Evolutionary conservation across 75 land plant species (phyloP).

Genomic region (Adiantum capillusveneris): DNA sequence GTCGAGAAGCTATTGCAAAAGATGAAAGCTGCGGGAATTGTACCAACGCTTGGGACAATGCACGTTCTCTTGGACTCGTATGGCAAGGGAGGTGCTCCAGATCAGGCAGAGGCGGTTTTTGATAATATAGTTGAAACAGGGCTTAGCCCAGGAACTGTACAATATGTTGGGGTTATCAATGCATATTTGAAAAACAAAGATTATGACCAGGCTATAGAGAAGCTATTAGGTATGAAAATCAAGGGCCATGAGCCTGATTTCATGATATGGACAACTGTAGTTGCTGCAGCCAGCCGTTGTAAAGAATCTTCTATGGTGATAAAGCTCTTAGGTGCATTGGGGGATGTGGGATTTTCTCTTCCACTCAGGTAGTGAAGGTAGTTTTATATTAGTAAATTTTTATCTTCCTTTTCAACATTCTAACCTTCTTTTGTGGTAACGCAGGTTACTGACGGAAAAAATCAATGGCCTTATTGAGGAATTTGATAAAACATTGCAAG

Average conservation of each 20-base stretch:
- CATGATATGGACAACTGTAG: slow-evolving; percentile 79
- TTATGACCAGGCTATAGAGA: slow-evolving; percentile 47
- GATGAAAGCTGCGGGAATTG: slow-evolving; percentile 66
- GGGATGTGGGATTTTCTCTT: slow-evolving; percentile 61
- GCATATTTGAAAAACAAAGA: slow-evolving; percentile 76
- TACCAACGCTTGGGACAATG: slow-evolving; percentile 72
- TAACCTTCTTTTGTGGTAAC: slow-evolving; percentile 3
- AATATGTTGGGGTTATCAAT: slow-evolving; percentile 67
- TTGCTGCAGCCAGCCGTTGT: slow-evolving; percentile 72
- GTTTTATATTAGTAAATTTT: background rate
- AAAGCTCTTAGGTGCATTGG: slow-evolving; percentile 53
- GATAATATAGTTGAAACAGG: slow-evolving; percentile 38
- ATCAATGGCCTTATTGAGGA: slow-evolving; percentile 41
- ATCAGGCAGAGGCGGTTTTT: slow-evolving; percentile 61
- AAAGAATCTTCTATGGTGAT: slow-evolving; percentile 43
- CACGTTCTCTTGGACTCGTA: slow-evolving; percentile 82
- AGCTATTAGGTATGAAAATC: slow-evolving; percentile 54
- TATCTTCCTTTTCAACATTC: background rate
- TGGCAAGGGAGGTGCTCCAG: slow-evolving; percentile 59
- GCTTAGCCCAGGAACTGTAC: slow-evolving; percentile 33
- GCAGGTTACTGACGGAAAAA: slow-evolving; percentile 70
- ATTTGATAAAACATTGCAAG: slow-evolving; percentile 41
- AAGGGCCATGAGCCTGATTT: slow-evolving; percentile 71
- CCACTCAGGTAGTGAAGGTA: slow-evolving; percentile 87
- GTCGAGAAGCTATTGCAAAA: slow-evolving; percentile 45